Evolutionary conservation across 2,329 filamentous ascomycete species (phyloP).

Genomic region (Exophiala alcalophila): DNA sequence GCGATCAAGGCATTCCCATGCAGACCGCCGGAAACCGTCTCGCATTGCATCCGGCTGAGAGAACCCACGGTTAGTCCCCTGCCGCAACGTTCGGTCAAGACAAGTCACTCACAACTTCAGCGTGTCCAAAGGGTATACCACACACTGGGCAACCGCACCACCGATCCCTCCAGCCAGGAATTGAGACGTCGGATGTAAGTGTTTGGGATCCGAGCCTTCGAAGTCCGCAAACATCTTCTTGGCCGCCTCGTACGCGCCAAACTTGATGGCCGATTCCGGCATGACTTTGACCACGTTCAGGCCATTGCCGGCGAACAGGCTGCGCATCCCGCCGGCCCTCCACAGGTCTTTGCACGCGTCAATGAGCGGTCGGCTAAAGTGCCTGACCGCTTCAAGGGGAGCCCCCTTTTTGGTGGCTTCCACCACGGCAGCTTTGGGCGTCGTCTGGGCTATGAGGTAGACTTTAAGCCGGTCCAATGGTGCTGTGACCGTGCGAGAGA

Average conservation of each 20-base stretch:
- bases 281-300: slow-evolving; percentile 97
- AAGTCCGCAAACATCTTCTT: slow-evolving; percentile 82
- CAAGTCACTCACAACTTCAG: slow-evolving; percentile 56
- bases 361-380: slow-evolving; percentile 65
- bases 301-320: slow-evolving; percentile 93
- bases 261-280: slow-evolving; percentile 98
- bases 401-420: slow-evolving; percentile 68
- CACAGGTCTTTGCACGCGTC: slow-evolving; percentile 76
- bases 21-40: slow-evolving; percentile 80
- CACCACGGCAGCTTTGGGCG: slow-evolving; percentile 57
- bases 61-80: slow-evolving; percentile 2
- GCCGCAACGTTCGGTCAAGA: slow-evolving; percentile 12
- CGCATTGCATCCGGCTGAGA: slow-evolving; percentile 80
- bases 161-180: slow-evolving; percentile 88
- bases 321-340: slow-evolving; percentile 78
- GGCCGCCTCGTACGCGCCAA: slow-evolving; percentile 93
- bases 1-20: slow-evolving; percentile 79
- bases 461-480: slow-evolving; percentile 96
- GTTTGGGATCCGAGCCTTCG: slow-evolving; percentile 77
- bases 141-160: slow-evolving; percentile 89
- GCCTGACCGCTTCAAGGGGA: slow-evolving; percentile 61
- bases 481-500: slow-evolving; percentile 91
- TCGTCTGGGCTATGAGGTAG: slow-evolving; percentile 90
- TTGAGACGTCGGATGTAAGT: slow-evolving; percentile 79
- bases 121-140: slow-evolving; percentile 83